These are phyloP conservation scores for Aspergillus bridgeri DNA, from an alignment of 495 filamentous ascomycete species.

Conservation along the genomic window DNA sequence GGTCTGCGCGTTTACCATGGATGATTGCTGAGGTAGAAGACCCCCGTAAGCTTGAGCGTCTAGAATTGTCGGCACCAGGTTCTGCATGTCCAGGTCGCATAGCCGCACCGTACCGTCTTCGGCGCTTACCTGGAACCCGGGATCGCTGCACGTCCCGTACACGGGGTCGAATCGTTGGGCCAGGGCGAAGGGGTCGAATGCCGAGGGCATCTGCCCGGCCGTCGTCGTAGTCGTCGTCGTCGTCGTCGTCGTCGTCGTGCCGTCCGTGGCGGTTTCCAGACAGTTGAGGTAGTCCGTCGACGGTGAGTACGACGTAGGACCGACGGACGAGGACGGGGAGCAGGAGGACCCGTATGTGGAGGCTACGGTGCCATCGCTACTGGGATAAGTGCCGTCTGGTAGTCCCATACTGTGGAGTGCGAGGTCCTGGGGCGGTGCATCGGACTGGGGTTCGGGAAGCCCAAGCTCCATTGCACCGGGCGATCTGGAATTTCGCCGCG, in stretches of 20 bases:
- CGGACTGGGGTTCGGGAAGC: not conserved
- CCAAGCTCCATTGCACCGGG: not conserved
- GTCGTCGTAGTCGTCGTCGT: not conserved
- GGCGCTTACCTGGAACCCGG: not conserved
- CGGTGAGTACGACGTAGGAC: not conserved
- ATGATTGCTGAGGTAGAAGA: not conserved
- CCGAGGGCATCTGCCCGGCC: not conserved
- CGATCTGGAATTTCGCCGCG: not conserved
- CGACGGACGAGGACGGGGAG: not conserved
- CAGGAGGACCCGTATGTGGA: not conserved
- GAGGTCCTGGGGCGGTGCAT: not conserved
- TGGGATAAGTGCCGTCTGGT: not conserved
- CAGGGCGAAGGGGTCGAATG: not conserved
- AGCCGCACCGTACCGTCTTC: not conserved
- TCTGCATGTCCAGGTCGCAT: not conserved
- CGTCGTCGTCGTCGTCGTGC: not conserved
- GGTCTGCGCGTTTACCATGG: not conserved
- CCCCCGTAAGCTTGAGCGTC: not conserved
- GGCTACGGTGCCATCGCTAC: not conserved
- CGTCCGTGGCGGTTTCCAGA: not conserved
- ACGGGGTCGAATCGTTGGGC: not conserved
- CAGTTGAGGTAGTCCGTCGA: not conserved
- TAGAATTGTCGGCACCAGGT: not conserved
- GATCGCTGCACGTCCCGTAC: not conserved
- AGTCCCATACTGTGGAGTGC: not conserved